These are phyloP conservation scores for Acacia pycnantha DNA, from an alignment of 331 rosid species.

Conservation along the genomic window DNA sequence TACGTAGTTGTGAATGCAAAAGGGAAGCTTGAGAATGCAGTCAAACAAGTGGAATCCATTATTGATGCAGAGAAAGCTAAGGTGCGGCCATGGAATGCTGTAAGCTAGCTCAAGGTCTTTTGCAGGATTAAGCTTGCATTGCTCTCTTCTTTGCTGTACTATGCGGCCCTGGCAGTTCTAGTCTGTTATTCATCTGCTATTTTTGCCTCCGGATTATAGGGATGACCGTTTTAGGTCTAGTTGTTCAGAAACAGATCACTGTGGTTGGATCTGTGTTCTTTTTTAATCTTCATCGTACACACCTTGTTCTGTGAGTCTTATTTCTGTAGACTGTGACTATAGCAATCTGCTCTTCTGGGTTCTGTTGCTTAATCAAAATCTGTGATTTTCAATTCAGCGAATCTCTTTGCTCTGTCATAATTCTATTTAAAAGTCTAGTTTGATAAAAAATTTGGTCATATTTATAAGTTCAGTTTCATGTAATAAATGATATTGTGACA, in stretches of 20 bases:
- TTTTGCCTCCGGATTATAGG: neutral
- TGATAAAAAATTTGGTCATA: too few relatives aligned
- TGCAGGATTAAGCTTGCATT: neutral
- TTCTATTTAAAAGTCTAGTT: too few relatives aligned
- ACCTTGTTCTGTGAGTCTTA: neutral
- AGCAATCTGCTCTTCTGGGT: neutral
- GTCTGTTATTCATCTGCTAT: neutral
- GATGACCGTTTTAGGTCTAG: neutral
- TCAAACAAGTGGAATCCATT: constrained; percentile 63
- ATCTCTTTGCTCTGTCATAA: neutral
- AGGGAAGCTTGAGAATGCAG: constrained; percentile 83
- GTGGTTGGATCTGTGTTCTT: neutral
- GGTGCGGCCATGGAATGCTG: constrained; percentile 65
- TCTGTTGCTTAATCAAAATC: neutral
- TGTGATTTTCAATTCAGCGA: neutral
- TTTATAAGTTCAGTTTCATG: too few relatives aligned
- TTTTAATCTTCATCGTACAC: neutral
- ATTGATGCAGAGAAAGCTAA: constrained; percentile 90
- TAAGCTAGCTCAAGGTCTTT: constrained; percentile 25
- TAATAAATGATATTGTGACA: too few relatives aligned
- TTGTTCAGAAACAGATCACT: neutral
- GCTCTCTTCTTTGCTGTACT: neutral
- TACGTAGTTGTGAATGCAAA: constrained; percentile 85
- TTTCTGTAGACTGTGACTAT: neutral
- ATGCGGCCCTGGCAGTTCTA: neutral